A percentile compares a stretch with the other conserved stretches of the same genome.
These are phyloP conservation scores for Apiospora aurea DNA, from an alignment of 2,329 filamentous ascomycete species.

Conservation along the genomic window DNA sequence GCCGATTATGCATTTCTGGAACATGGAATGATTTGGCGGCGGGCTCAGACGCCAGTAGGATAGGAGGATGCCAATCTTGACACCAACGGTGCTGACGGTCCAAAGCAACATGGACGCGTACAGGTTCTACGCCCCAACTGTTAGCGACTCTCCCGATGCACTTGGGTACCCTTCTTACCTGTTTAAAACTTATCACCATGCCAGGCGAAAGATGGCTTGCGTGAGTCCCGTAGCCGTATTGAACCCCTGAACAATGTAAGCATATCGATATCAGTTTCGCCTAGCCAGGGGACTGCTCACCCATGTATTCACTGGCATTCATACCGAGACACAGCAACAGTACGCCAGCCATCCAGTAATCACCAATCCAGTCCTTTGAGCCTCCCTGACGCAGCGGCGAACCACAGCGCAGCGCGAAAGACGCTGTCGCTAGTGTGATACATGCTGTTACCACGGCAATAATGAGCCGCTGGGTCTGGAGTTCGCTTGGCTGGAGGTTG, in stretches of 20 bases:
- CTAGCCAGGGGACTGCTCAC: background rate
- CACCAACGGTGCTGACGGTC: conserved; percentile 37
- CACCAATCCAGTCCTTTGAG: conserved; percentile 37
- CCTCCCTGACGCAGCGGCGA: conserved; percentile 33
- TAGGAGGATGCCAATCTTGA: conserved; percentile 40
- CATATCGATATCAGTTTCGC: background rate
- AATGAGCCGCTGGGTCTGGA: conserved; percentile 36
- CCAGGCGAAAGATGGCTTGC: background rate
- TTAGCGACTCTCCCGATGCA: background rate
- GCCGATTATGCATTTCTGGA: background rate
- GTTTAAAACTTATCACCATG: background rate
- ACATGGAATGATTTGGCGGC: background rate
- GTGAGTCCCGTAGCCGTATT: conserved; percentile 19
- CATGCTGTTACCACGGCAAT: conserved; percentile 39
- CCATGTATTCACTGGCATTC: conserved; percentile 36
- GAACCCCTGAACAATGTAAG: conserved; percentile 7
- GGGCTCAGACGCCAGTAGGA: conserved; percentile 41
- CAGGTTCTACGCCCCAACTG: conserved; percentile 23
- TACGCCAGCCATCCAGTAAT: conserved; percentile 40
- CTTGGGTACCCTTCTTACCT: background rate
- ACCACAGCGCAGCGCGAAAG: conserved; percentile 38
- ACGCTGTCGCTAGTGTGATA: conserved; percentile 35
- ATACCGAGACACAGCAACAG: conserved; percentile 38
- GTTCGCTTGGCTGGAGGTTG: background rate
- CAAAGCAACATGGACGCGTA: conserved; percentile 40